Conservation (phyloP, 257 asterid species). For the Nicotiana otophora region DNA sequence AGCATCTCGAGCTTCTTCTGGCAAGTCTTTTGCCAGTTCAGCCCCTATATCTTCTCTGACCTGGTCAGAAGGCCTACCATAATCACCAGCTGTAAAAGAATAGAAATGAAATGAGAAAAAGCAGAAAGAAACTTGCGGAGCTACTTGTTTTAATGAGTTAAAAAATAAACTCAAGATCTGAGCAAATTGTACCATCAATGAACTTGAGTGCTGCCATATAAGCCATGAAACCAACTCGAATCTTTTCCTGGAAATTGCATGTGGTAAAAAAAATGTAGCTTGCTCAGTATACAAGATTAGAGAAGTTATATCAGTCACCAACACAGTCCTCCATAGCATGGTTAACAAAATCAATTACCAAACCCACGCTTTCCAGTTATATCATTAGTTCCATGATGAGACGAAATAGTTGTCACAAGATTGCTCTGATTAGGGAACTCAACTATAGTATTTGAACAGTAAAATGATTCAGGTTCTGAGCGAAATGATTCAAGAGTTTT, state of each 20-base stretch:
- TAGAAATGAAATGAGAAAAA: conserved; percentile 1
- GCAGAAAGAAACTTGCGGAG: conserved; percentile 6
- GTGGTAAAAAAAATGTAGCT: background rate
- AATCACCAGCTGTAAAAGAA: conserved; percentile 39
- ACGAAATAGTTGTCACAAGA: background rate
- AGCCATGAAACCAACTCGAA: conserved; percentile 67
- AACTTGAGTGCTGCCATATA: conserved; percentile 85
- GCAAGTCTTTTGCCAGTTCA: conserved; percentile 44
- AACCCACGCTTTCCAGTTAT: background rate
- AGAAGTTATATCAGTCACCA: background rate
- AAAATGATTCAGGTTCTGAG: background rate
- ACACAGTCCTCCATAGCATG: background rate
- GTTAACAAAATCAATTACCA: background rate
- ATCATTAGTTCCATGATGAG: background rate
- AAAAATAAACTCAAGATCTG: conserved; percentile 1
- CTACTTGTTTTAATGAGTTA: background rate
- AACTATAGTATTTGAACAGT: background rate
- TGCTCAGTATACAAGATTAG: conserved; percentile 2
- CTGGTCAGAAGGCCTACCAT: conserved; percentile 19
- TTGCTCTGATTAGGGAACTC: background rate
- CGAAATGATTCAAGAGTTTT: background rate
- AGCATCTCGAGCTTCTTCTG: conserved; percentile 68
- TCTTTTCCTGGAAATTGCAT: conserved; percentile 52
- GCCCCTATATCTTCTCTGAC: conserved; percentile 31
- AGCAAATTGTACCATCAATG: conserved; percentile 52